Base-by-base conservation (phyloP, 129 eudicot species). In the Apium graveolens region DNA sequence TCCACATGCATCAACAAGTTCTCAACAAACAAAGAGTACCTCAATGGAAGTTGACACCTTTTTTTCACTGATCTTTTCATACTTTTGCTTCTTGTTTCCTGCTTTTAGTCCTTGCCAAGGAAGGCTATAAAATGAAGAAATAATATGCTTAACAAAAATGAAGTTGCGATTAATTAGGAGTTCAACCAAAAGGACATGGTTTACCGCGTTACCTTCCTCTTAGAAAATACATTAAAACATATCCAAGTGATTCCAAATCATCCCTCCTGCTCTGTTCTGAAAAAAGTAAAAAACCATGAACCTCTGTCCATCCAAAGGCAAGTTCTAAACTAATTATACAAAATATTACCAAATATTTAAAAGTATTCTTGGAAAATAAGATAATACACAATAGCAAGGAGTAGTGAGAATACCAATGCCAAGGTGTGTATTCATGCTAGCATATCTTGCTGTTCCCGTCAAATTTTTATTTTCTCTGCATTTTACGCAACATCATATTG, bases 201-300 rank as follows among this genome's bases (percentile, higher is more conserved):
- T 51, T 57, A 77, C 80, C 80, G 39, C 41, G 14, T 35, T 57
- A 77, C 80, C 80, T 77, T 77, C 80, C 80, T 77, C 72, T 77
- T 24, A 77, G 20, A 62, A 77, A 77, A 41, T 77, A 77, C 80
- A 77, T 77, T 20, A 77, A 73, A 37, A 77, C 80, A 20, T 77
- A 77, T 77, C 80, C 80, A 77, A 77, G 75, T 37, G 75, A 71
- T 71, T 71, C 75, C n/a, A 71, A 21, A 38, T 71, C 75, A 38
- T 71, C 75, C 72, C 80, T 77, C 31, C 80, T 53, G 68, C 80
- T 77, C 26, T 77, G 80, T 39, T 77, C 80, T 77, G 42, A 0
- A 31, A 27, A 31, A 29, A 66, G 31, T 13, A 20, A 3, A 32
- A 31, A 66, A 66, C 24, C 39, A 66, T 66, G 24, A 66, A 66